A percentile compares a stretch with the other conserved stretches of the same genome.
These are phyloP conservation scores for Marsdenia floribunda DNA, from an alignment of 257 asterid species.

Conservation along the genomic window DNA sequence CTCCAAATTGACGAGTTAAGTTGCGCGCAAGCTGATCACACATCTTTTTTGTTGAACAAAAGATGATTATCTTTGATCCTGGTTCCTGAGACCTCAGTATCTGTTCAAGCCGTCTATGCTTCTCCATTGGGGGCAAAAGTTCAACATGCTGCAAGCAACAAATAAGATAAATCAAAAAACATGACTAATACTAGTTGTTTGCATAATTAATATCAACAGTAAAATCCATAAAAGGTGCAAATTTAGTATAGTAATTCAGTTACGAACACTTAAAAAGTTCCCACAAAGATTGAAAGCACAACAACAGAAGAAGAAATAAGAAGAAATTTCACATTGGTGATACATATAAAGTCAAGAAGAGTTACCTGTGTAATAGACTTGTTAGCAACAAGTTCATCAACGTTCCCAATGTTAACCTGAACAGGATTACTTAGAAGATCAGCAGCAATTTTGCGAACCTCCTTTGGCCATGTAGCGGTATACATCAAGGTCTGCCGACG, in stretches of 20 bases:
- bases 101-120: slow-evolving; percentile 84
- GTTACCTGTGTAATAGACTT: slow-evolving; percentile 93
- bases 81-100: slow-evolving; percentile 91
- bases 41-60: slow-evolving; percentile 96
- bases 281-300: neutral
- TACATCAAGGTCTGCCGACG: slow-evolving; percentile 93
- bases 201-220: neutral
- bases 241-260: neutral
- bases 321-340: no score
- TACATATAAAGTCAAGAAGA: neutral
- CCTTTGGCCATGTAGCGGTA: slow-evolving; percentile 99
- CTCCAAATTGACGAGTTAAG: slow-evolving; percentile 71
- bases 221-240: neutral
- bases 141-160: slow-evolving; percentile 57
- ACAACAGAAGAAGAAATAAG: slow-evolving; percentile 5
- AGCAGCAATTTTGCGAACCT: slow-evolving; percentile 91
- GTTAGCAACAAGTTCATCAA: slow-evolving; percentile 90
- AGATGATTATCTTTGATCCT: slow-evolving; percentile 85
- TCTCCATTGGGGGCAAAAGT: slow-evolving; percentile 63
- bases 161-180: neutral
- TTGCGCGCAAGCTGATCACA: slow-evolving; percentile 78
- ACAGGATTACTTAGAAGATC: slow-evolving; percentile 80
- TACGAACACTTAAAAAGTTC: no score
- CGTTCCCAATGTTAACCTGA: slow-evolving; percentile 94
- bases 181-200: neutral